Conservation (phyloP, 306 rosid genomes). For the Potentilla sterilis region DNA sequence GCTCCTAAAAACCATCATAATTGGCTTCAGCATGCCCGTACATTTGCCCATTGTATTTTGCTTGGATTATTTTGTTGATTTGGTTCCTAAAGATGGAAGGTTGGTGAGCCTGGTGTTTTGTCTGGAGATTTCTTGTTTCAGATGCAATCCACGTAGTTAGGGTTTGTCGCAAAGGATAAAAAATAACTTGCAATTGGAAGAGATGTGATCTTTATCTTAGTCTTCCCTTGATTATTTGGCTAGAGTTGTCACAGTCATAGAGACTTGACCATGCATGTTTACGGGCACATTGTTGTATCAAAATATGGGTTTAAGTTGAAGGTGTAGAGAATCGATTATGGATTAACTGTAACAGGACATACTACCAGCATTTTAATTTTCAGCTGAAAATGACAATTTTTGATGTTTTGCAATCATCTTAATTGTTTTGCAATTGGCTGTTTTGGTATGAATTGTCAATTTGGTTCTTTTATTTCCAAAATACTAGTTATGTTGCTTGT, state of each 20-base stretch:
- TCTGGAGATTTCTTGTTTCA: not conserved
- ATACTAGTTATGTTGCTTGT: not conserved
- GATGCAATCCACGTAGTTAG: not conserved
- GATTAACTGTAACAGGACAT: not conserved
- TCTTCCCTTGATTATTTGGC: not conserved
- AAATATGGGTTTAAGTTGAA: not conserved
- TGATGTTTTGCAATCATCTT: not conserved
- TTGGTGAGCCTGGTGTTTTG: not conserved
- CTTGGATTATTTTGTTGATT: not conserved
- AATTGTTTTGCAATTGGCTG: not conserved
- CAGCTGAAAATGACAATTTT: not conserved
- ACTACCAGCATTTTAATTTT: not conserved
- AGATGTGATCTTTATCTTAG: not conserved
- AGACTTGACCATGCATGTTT: not conserved
- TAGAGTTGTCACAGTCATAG: not conserved
- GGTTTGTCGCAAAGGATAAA: not conserved
- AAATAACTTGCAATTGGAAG: not conserved
- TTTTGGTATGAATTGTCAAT: not conserved
- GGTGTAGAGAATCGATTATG: not conserved
- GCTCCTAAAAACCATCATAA: not conserved
- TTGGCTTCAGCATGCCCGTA: not conserved
- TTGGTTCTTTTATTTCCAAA: not conserved
- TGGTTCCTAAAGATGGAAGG: constrained; percentile 1
- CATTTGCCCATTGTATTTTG: not conserved
- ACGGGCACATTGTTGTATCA: not conserved